Evolutionary conservation across 768 basidiomycete genomes (phyloP).

Genomic region (Aureoboletus auriporus): DNA sequence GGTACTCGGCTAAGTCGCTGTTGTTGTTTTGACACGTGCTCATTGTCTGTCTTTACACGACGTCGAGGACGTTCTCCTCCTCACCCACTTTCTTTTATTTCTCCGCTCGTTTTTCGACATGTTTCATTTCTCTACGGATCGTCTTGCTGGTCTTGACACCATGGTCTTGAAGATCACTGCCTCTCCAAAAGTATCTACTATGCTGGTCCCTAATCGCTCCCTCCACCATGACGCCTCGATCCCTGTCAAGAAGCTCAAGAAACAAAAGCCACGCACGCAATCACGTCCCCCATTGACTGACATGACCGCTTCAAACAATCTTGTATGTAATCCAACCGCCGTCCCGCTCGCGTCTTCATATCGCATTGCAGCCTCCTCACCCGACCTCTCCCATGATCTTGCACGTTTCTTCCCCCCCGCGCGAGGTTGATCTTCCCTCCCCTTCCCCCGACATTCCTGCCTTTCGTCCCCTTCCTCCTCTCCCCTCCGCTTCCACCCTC

Average conservation of each 20-base stretch:
- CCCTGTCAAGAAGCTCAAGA: conserved; percentile 23
- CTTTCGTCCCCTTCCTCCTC: conserved; percentile 31
- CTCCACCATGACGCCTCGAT: conserved; percentile 12
- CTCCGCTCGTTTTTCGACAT: conserved; percentile 24
- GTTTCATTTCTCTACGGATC: conserved; percentile 35
- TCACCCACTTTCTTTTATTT: not conserved
- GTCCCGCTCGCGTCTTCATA: conserved; percentile 9
- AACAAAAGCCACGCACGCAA: conserved; percentile 13
- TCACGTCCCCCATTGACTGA: conserved; percentile 30
- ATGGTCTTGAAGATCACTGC: conserved; percentile 34
- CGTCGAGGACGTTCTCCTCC: conserved; percentile 6
- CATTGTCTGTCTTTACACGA: conserved; percentile 10
- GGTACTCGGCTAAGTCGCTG: conserved; percentile 2
- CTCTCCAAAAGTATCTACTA: conserved; percentile 24
- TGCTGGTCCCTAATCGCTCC: conserved; percentile 20
- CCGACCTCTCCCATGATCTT: conserved; percentile 15
- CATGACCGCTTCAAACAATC: conserved; percentile 27
- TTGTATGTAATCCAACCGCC: conserved; percentile 23
- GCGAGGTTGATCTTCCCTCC: conserved; percentile 5
- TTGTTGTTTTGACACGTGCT: conserved; percentile 12
- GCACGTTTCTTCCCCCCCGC: conserved; percentile 4
- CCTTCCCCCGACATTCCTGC: conserved; percentile 9
- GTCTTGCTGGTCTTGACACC: conserved; percentile 42
- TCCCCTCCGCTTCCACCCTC: conserved; percentile 36
- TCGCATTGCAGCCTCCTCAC: conserved; percentile 9